phyloP scores from a whole-genome alignment of 352 stramenopile genomes.

The Globisporangium ultimum region DNA sequence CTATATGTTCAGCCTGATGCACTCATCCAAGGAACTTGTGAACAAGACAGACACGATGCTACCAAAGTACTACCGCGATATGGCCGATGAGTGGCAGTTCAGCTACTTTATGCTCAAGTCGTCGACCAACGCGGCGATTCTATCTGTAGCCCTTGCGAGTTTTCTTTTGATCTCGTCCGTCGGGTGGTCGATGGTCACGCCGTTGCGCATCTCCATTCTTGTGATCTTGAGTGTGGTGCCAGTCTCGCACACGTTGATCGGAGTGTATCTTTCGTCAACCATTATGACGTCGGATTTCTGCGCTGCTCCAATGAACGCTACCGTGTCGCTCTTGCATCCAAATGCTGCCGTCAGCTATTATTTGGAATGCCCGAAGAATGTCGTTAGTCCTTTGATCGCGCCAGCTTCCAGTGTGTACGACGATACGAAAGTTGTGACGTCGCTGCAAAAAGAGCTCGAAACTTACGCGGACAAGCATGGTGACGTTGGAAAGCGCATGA shows the following conservation, averaged over 20 bases:
- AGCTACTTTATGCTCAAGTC: constrained; percentile 83
- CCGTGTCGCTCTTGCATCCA: constrained; percentile 46
- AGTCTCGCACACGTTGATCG: constrained; percentile 77
- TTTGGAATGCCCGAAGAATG: constrained; percentile 54
- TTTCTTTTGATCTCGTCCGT: constrained; percentile 81
- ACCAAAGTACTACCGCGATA: constrained; percentile 49
- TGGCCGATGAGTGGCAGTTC: constrained; percentile 60
- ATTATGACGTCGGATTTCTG: constrained; percentile 84
- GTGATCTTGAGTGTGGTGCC: constrained; percentile 73
- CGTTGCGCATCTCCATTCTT: constrained; percentile 71
- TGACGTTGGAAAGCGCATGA: constrained; percentile 53
- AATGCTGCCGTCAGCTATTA: constrained; percentile 58
- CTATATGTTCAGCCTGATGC: constrained; percentile 29
- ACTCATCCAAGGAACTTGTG: constrained; percentile 46
- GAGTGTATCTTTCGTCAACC: constrained; percentile 72
- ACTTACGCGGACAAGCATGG: constrained; percentile 46
- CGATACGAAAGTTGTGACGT: constrained; percentile 23
- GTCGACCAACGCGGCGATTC: constrained; percentile 75
- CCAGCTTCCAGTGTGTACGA: constrained; percentile 27
- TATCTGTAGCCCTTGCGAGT: constrained; percentile 64
- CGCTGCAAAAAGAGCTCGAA: constrained; percentile 49
- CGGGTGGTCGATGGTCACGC: constrained; percentile 75
- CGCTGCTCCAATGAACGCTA: constrained; percentile 63
- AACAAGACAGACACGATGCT: constrained; percentile 52
- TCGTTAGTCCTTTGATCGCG: constrained; percentile 42